Evolutionary conservation across 805 yeast species (phyloP), one percentile per base, ranked within the genome.

Genomic region (Wickerhamomyces queroliae): DNA sequence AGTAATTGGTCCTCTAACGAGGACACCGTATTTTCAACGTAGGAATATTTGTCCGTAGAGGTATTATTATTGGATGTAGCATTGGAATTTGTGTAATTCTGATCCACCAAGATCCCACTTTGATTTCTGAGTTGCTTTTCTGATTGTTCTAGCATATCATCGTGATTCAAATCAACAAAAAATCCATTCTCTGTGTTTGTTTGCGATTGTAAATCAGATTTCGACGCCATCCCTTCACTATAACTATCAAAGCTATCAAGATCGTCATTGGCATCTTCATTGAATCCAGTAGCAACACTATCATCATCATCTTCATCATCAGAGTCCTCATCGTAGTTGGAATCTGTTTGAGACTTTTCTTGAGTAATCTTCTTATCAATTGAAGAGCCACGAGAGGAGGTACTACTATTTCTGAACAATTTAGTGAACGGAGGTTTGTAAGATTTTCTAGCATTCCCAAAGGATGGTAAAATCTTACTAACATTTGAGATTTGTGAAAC

Each of bases 1-100:
- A 52, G 34, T 6, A 54, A 28, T 9, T 48, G 55, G 32, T 51
- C 55, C 40, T 59, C 61, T 25, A 58, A 57, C 10, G 66, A 52
- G 13, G 59, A 61, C 20, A 51, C 56, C 11, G 56, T 34, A 23
- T 46, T 46, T 7, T 36, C 42, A 34, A 36, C 33, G 32, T 39
- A 52, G 2, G 49, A 24, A 35, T 36, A 48, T 33, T 52, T 44
- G n/a, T n/a, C n/a, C n/a, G n/a, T n/a, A n/a, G n/a, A n/a, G n/a
- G n/a, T n/a, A 23, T 38, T 38, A 7, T 43, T 42, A 35, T 47
- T 37, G 26, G 35, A 47, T 8, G 37, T 36, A 30, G 36, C 40
- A 39, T 50, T 53, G 17, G 54, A 52, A 33, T 49, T 58, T 8
- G 55, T 48, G 39, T 41, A 52, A 38, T 48, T 47, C 39, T 44